Base-by-base conservation (phyloP, 306 rosid genomes). In the Quercus bicolor region DNA sequence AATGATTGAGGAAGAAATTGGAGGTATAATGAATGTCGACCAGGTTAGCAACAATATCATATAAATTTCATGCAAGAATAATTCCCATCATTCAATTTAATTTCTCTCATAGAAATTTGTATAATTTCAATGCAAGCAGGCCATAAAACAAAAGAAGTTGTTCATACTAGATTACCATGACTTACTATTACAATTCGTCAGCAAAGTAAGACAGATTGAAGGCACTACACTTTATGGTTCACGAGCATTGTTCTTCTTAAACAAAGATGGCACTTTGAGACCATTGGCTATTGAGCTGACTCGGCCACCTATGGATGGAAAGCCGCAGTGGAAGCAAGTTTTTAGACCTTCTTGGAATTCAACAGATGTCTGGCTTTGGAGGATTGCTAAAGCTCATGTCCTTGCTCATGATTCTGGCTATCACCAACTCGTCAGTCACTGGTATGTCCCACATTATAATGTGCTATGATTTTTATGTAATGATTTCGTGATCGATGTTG, bases 111-210 rank as follows among this genome's bases (percentile, higher is more conserved):
- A 26, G n/a, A 70, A 45, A 45, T 43, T 21, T 23, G 15, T 26
- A 15, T 72, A 10, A 45, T 15, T 48, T 82, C 48, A 31, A 18
- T 68, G 51, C 28, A 68, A 53, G 83, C 79, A 86, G 92, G 87
- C 84, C 37, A 18, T 86, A 52, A 33, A 59, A 78, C 76, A 78
- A n/a, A 89, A 84, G 84, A 89, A 82, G 80, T 23, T 89, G 82
- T 89, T 82, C 73, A 70, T 86, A 29, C 78, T 89, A 65, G 92
- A 89, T 72, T 89, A 89, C 57, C 88, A 89, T 33, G 92, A 89
- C 40, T n/a, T 86, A 3, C 3, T 86, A 14, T 57, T 86, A 31
- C 92, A 90, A 15, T 89, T 56, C 54, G 92, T 89, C 59, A 62
- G 52, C 23, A 86, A 82, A 78, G 83, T 89, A 31, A 75, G 92